Evolutionary conservation across 106 monocot species (phyloP).

Genomic region (Dioscorea zingiberensis): DNA sequence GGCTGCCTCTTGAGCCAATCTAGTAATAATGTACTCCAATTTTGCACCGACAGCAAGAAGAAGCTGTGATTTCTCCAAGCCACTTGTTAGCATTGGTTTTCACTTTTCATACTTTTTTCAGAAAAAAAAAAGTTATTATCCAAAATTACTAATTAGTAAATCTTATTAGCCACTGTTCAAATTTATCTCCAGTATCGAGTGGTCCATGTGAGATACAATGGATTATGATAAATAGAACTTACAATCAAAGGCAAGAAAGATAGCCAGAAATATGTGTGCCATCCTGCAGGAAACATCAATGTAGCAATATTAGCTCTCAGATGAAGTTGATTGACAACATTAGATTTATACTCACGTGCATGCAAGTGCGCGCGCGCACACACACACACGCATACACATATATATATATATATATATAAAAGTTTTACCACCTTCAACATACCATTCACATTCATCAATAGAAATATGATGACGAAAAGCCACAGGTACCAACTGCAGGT

Average conservation of each 20-base stretch:
- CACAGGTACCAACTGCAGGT: conserved; percentile 86
- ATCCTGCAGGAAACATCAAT: conserved; percentile 48
- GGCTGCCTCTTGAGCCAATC: conserved; percentile 55
- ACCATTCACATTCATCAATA: conserved; percentile 76
- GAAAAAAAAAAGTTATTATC: too few relatives aligned
- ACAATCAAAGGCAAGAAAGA: conserved; percentile 84
- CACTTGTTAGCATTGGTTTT: too few relatives aligned
- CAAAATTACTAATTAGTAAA: too few relatives aligned
- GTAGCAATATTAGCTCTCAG: background rate
- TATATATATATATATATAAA: background rate
- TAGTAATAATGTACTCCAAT: conserved; percentile 77
- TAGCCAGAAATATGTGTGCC: conserved; percentile 90
- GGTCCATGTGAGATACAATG: too few relatives aligned
- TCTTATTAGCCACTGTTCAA: too few relatives aligned
- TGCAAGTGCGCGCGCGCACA: too few relatives aligned
- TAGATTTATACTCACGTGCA: too few relatives aligned
- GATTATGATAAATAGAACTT: conserved; percentile 22
- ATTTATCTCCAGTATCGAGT: too few relatives aligned
- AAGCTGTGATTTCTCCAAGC: conserved; percentile 34
- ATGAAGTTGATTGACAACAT: background rate
- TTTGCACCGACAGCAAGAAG: conserved; percentile 79
- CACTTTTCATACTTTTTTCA: too few relatives aligned
- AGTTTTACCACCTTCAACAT: background rate
- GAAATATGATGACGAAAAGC: conserved; percentile 83
- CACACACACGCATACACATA: too few relatives aligned